A percentile compares a stretch with the other conserved stretches of the same genome.
Evolutionary conservation across 306 rosid species (phyloP).

Genomic region (Acacia confusa): DNA sequence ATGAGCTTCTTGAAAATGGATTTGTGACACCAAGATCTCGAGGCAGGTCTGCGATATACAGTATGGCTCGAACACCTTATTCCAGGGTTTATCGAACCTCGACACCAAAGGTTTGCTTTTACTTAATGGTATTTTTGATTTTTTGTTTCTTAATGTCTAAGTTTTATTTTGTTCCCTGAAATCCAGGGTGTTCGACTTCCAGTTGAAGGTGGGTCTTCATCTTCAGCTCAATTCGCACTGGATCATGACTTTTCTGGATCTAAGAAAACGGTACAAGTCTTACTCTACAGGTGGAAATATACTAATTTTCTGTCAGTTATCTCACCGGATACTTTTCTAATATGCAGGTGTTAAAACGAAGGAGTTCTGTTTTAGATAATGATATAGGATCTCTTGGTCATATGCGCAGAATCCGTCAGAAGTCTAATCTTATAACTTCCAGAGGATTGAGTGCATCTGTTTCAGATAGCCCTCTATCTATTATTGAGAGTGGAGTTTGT

Average conservation of each 20-base stretch:
- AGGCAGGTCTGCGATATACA: constrained; percentile 89
- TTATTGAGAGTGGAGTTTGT: constrained; percentile 39
- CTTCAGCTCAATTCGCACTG: constrained; percentile 53
- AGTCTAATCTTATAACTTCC: constrained; percentile 64
- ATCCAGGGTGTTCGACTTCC: constrained; percentile 51
- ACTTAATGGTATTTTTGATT: constrained; percentile 1
- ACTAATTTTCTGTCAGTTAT: not conserved
- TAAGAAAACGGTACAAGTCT: constrained; percentile 56
- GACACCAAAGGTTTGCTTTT: constrained; percentile 57
- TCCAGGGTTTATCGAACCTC: constrained; percentile 55
- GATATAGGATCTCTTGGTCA: constrained; percentile 87
- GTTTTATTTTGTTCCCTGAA: constrained; percentile 27
- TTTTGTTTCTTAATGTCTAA: not conserved
- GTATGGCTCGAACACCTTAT: constrained; percentile 87
- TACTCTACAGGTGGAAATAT: constrained; percentile 16
- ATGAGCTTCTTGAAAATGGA: constrained; percentile 49
- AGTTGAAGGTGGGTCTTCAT: constrained; percentile 51
- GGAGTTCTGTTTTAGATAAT: constrained; percentile 66
- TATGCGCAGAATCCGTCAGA: constrained; percentile 74
- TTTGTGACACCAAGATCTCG: constrained; percentile 72
- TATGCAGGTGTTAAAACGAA: constrained; percentile 64
- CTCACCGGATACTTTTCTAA: constrained; percentile 9
- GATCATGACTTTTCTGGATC: constrained; percentile 60
- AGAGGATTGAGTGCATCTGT: constrained; percentile 56
- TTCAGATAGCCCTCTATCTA: constrained; percentile 49